A percentile compares a stretch with the other conserved stretches of the same genome.
phyloP scores from a whole-genome alignment of 2,329 filamentous ascomycete genomes.

The Aspergillus melleus region DNA sequence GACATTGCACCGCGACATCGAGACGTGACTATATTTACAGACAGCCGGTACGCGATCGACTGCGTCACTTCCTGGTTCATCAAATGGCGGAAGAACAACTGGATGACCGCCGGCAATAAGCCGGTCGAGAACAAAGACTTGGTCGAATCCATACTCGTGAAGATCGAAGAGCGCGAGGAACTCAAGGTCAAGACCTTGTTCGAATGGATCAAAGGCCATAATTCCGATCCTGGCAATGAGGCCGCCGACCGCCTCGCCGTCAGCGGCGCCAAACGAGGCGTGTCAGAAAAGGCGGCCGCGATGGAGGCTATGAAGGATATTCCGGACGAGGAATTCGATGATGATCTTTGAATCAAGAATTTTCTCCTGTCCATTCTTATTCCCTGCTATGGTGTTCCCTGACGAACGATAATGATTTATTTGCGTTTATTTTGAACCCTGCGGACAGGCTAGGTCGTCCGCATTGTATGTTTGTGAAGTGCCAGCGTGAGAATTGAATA shows the following conservation, averaged over 20 bases:
- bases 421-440: background rate
- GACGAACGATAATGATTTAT: background rate
- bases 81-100: constrained; percentile 74
- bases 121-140: constrained; percentile 85
- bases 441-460: background rate
- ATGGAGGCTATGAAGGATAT: constrained; percentile 23
- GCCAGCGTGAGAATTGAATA: background rate
- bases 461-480: background rate
- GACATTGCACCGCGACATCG: constrained; percentile 69
- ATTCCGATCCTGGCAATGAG: constrained; percentile 69
- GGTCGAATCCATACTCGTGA: constrained; percentile 68
- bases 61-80: constrained; percentile 82
- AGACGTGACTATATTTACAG: constrained; percentile 76
- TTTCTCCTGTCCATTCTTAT: background rate
- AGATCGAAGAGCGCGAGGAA: constrained; percentile 68
- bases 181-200: constrained; percentile 67
- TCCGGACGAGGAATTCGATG: constrained; percentile 28
- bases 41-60: constrained; percentile 87
- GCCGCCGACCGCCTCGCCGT: constrained; percentile 79
- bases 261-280: constrained; percentile 55
- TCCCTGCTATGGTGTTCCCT: background rate
- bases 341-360: constrained; percentile 8
- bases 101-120: constrained; percentile 70
- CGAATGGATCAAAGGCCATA: constrained; percentile 89
- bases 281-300: constrained; percentile 29